Evolutionary conservation across 1,139 yeast genomes (phyloP), one percentile per base, ranked within the genome.

Genomic region (Pneumocystis wakefieldiae): DNA sequence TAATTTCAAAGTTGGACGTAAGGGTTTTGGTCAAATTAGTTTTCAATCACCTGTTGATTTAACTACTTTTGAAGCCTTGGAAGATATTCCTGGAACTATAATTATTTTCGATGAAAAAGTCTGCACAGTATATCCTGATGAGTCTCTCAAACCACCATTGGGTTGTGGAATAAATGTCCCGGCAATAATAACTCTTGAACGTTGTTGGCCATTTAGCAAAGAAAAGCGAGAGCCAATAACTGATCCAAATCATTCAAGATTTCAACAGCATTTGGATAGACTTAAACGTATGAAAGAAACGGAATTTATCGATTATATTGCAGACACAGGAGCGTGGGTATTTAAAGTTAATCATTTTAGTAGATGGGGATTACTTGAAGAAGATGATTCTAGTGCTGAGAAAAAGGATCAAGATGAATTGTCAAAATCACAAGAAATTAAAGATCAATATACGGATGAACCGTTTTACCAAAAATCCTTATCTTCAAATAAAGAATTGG

Each of bases 321-420:
- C 92, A 0, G 80, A 78, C 29, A 80, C 86, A 2, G 98, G 98
- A 48, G 80, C 85, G 55, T 91, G 96, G 95, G 80, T 82, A 0
- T 91, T 91, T 73, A 77, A 78, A 69, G 97, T 92, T 1, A 84
- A 86, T 67, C 98, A 92, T 76, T 92, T 92, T 71, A 89, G 96
- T 75, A 81, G 86, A 6, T 92, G 97, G 96, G 97, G 97, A 2
- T 75, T 92, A 60, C 80, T 85, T 28, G 90, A 85, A 65, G 87
- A 83, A 36, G 85, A 83, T 65, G 81, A 78, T 7, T 83, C 82
- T 53, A 80, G 80, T 48, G 84, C 80, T 64, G 78, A 73, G 64
- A 75, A 75, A 59, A 58, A n/a, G 12, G 38, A 61, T 19, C 58
- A 24, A 36, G 28, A 35, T 7, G 19, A 32, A 24, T 48, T 14